phyloP scores from a whole-genome alignment of 164 flowering plant genomes.

The Piper longum region DNA sequence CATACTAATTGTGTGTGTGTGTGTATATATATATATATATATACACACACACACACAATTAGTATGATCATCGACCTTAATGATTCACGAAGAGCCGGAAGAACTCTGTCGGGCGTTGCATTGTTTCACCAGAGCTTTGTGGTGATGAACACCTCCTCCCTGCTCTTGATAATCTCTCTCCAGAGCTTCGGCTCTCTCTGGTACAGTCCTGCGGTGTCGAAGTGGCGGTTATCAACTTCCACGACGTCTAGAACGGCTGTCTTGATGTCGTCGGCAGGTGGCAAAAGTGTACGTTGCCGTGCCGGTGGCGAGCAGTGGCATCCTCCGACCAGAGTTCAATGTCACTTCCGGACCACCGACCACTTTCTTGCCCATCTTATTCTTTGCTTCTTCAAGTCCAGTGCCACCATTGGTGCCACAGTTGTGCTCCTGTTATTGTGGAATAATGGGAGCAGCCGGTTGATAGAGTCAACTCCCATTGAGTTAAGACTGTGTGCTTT shows the following conservation, averaged over 20 bases:
- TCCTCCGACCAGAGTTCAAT: constrained; percentile 10
- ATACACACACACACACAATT: too few species aligned
- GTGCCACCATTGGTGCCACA: neutral
- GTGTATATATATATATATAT: neutral
- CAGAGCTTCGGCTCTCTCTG: constrained; percentile 20
- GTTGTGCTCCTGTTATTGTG: neutral
- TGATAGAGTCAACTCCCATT: too few species aligned
- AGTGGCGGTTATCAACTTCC: constrained; percentile 23
- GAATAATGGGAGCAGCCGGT: neutral
- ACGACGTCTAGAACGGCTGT: constrained; percentile 8
- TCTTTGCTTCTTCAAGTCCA: neutral
- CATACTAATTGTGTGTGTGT: neutral
- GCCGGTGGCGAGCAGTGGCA: constrained; percentile 15
- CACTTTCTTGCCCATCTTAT: neutral
- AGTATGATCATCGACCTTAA: constrained; percentile 11
- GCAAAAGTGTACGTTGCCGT: constrained; percentile 1
- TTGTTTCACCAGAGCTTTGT: constrained; percentile 27
- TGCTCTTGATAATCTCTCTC: constrained; percentile 12
- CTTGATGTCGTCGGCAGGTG: neutral
- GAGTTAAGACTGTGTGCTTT: too few species aligned
- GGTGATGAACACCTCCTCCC: constrained; percentile 27
- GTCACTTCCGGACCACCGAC: constrained; percentile 1
- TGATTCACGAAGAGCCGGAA: constrained; percentile 21
- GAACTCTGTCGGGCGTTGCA: constrained; percentile 17
- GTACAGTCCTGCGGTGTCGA: constrained; percentile 22